Conservation (phyloP, 2,329 filamentous ascomycete genomes). For the Alternaria dauci region DNA sequence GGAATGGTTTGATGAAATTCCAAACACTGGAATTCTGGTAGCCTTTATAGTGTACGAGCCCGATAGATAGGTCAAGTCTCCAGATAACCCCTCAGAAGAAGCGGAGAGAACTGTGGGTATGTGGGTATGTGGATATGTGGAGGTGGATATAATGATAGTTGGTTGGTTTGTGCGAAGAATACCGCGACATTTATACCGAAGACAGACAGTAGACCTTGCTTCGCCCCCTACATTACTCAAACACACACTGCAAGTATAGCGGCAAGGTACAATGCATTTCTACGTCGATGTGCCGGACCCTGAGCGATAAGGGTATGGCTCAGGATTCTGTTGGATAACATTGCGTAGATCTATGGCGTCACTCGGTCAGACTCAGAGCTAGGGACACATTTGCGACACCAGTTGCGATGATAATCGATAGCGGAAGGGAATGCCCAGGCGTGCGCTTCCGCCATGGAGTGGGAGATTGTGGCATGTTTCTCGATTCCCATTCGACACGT, state of each 20-base stretch:
- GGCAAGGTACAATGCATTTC: slow-evolving; percentile 17
- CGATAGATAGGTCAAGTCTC: slow-evolving; percentile 20
- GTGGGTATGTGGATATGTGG: slow-evolving; percentile 29
- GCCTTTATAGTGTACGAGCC: slow-evolving; percentile 24
- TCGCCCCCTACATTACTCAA: slow-evolving; percentile 20
- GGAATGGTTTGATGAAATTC: not conserved
- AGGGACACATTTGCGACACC: slow-evolving; percentile 7
- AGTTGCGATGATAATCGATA: slow-evolving; percentile 7
- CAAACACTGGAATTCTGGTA: slow-evolving; percentile 15
- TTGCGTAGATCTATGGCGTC: slow-evolving; percentile 32
- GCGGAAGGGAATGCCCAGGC: slow-evolving; percentile 10
- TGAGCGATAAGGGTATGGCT: slow-evolving; percentile 29
- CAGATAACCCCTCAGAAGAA: slow-evolving; percentile 23
- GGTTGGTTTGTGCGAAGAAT: slow-evolving; percentile 24
- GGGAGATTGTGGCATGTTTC: slow-evolving; percentile 32
- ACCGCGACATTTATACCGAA: slow-evolving; percentile 32
- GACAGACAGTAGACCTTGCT: slow-evolving; percentile 7
- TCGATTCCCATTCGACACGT: slow-evolving; percentile 31
- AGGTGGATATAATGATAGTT: slow-evolving; percentile 32
- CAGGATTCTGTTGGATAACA: slow-evolving; percentile 19
- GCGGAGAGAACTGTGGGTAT: slow-evolving; percentile 41
- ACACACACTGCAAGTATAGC: slow-evolving; percentile 19
- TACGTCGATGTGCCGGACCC: slow-evolving; percentile 27
- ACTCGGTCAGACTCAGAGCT: slow-evolving; percentile 21
- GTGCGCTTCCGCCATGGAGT: slow-evolving; percentile 21